These are phyloP conservation scores for Sporothrix sp. DNA, from an alignment of 2,329 filamentous ascomycete species.

Conservation along the genomic window DNA sequence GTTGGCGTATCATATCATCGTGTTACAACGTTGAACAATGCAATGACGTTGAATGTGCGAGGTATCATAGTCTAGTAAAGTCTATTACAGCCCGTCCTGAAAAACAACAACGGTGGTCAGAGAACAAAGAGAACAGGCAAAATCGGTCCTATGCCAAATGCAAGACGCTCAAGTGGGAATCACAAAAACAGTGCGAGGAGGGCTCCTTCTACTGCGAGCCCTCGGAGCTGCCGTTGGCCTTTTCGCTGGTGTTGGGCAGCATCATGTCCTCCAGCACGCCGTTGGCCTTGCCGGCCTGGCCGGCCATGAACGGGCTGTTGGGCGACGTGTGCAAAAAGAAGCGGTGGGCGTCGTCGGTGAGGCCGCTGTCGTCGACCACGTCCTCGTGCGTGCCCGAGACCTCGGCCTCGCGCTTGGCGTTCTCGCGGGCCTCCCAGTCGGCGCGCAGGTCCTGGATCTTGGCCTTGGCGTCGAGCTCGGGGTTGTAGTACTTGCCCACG, in stretches of 20 bases:
- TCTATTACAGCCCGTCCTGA: too few species aligned
- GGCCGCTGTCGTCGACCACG: conserved; percentile 38
- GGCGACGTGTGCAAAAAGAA: conserved; percentile 38
- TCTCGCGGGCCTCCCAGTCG: conserved; percentile 49
- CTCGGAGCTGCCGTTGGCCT: background rate
- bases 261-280: conserved; percentile 12
- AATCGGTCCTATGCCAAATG: background rate
- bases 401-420: conserved; percentile 39
- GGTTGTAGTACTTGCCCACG: conserved; percentile 72
- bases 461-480: conserved; percentile 69
- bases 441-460: conserved; percentile 73
- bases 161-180: background rate
- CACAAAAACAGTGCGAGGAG: background rate
- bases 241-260: conserved; percentile 8
- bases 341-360: conserved; percentile 43
- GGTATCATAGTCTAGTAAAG: too few species aligned
- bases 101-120: background rate
- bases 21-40: too few species aligned
- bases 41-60: too few species aligned
- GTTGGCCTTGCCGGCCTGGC: conserved; percentile 10
- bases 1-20: too few species aligned
- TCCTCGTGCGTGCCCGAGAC: conserved; percentile 26
- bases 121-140: background rate
- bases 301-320: conserved; percentile 14
- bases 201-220: background rate